Conservation (phyloP, 2,329 filamentous ascomycete species). For the Sporothrix brasiliensis region DNA sequence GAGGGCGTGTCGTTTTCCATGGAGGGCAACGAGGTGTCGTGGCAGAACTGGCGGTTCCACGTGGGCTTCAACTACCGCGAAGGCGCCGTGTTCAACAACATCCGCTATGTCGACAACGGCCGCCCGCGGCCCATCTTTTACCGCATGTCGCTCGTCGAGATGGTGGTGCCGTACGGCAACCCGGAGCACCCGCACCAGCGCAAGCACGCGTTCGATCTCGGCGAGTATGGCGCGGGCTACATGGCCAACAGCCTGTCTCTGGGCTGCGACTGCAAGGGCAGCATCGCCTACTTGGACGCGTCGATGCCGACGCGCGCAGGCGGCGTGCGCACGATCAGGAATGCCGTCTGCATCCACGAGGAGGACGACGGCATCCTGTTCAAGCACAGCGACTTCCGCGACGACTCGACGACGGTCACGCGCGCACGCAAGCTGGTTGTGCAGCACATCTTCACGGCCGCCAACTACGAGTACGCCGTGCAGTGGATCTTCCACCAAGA, state of each 20-base stretch:
- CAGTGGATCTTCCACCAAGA: slow-evolving; percentile 61
- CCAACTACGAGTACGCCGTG: slow-evolving; percentile 85
- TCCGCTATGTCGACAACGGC: slow-evolving; percentile 85
- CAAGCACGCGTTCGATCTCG: slow-evolving; percentile 80
- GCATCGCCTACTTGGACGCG: slow-evolving; percentile 89
- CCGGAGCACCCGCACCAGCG: slow-evolving; percentile 78
- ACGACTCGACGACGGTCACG: slow-evolving; percentile 83
- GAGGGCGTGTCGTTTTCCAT: slow-evolving; percentile 82
- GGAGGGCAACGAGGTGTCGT: slow-evolving; percentile 69
- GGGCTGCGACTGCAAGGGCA: slow-evolving; percentile 85
- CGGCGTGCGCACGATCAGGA: slow-evolving; percentile 77
- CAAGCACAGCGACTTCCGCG: slow-evolving; percentile 92
- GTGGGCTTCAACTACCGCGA: slow-evolving; percentile 95
- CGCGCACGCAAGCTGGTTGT: slow-evolving; percentile 83
- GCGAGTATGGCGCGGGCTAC: slow-evolving; percentile 74
- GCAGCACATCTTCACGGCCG: slow-evolving; percentile 90
- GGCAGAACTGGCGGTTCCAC: slow-evolving; percentile 94
- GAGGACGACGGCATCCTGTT: slow-evolving; percentile 90
- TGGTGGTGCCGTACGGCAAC: slow-evolving; percentile 89
- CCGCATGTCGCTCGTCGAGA: slow-evolving; percentile 84
- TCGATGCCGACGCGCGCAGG: slow-evolving; percentile 79
- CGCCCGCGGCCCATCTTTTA: slow-evolving; percentile 80
- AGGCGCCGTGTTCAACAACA: slow-evolving; percentile 86
- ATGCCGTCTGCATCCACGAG: slow-evolving; percentile 93
- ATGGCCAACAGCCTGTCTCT: slow-evolving; percentile 78